Evolutionary conservation across 2,329 filamentous ascomycete genomes (phyloP), one percentile per base, ranked within the genome.

Genomic region (Alternaria gansuensis): DNA sequence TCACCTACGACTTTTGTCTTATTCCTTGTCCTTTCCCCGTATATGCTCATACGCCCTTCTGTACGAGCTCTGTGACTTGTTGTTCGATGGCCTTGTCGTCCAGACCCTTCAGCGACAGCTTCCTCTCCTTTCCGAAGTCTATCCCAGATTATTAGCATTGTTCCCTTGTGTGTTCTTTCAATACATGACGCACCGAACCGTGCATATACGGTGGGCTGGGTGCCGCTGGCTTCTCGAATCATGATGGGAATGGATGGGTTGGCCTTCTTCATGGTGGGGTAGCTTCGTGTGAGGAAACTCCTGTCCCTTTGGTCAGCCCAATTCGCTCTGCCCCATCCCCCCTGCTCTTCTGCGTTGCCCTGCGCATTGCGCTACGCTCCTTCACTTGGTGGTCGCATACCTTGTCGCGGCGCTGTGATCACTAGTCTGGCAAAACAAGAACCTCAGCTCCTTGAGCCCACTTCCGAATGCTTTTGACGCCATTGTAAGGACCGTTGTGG

Each of bases 211-310:
- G 88, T 90, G 65, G 95, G 94, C 77, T 90, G 83, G 54, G 91
- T 92, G 74, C 91, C 92, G 70, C 87, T 83, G 52, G 94, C 95
- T 84, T 98, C 95, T 76, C 95, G 91, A 75, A 99, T 88, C 84
- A 99, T 84, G 80, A 99, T 98, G 54, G 95, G 95, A 48, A 87
- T 93, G 80, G 91, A 84, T 57, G 95, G 95, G 83, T 99, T 99
- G 85, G 94, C 91, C 85, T 96, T 96, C 88, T 99, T 99, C 94
- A 99, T 98, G 60, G 91, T 95, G 45, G 95, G 95, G 81, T 99
- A 99, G 68, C 93, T 89, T 77, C 92, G 88, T 66, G 89, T 90
- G 68, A 99, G 85, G 82, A 99, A 99, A 29, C 90, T 89, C 79
- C 95, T 97, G 34, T 31, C n/a, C 3, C 5, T 6, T 8, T 8